Base-by-base conservation (phyloP, 208 protist species). In the Leishmania arabica region DNA sequence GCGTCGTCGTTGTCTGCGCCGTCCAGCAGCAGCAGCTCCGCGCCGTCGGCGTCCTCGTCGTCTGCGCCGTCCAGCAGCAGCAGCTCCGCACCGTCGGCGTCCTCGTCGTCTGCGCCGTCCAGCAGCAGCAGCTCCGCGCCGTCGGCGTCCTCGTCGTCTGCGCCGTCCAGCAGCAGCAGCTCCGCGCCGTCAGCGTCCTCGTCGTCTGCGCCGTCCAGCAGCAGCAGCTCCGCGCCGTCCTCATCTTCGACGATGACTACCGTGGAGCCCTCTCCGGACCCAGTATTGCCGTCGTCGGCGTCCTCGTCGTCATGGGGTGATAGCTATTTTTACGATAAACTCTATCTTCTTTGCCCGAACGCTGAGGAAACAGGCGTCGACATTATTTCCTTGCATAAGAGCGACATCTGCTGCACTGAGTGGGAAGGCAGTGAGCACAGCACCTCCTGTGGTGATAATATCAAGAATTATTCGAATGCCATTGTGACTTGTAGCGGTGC, bases 401-500 rank as follows among this genome's bases (percentile, higher is more conserved):
- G 70, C 4, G 62, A 80, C 7, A 85, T 85, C 37, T 85, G 81
- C 40, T 85, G 81, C 31, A 75, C 1, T n/a, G 21, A 11, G 6
- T 80, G 77, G 81, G 2, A 73, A 27, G 81, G 70, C 6, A 47
- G 72, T 0, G 71, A 76, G 5, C 78, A 85, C 31, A 45, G 58
- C 1, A 74, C 42, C 0, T 21, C 81, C 0, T 85, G 81, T 58
- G 81, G 81, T 37, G 62, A 85, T 34, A 21, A 58, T 0, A 81
- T 85, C 60, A 56, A 51, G 6, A 58, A n/a, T 19, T 85, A 78
- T 11, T 66, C 81, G 0, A 77, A 73, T 37, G 62, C 81, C 0
- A 74, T 78, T 24, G 81, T 85, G 24, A 85, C 81, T 19, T 85
- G 81, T 37, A 80, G 75, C 56, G 81, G 81, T 31, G 78, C 81